Base-by-base conservation (phyloP, 805 yeast species). In the Komagataella pastoris region DNA sequence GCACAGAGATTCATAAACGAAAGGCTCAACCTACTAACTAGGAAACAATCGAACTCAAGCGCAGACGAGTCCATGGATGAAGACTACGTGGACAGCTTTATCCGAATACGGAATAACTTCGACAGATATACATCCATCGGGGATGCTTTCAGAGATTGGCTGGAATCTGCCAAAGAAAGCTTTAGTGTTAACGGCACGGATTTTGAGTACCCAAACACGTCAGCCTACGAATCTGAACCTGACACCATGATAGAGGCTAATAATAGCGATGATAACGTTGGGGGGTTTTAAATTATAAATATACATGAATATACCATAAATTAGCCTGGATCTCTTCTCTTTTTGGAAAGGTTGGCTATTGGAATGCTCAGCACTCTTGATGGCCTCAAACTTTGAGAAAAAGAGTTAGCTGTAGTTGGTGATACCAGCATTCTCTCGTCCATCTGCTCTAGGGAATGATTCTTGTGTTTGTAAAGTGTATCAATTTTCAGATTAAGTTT, bases 131-230 rank as follows among this genome's bases (percentile, higher is more conserved):
- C 67, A 1, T 56, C 63, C 12, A 58, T 66, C 8, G 55, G 68
- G 21, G 70, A 66, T 40, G 70, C 70, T 1, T 65, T 66, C 52
- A 65, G 58, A 51, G 70, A 66, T 53, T 66, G 70, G 70, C 43
- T 66, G 21, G 59, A 54, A 52, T 53, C 56, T 3, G 52, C 60
- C 7, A 55, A 49, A 44, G 53, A 51, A 45, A 55, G 53, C 46
- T 46, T 50, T 17, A 24, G 36, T 6, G 18, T 17, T 4, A 17
- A 12, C 43, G 48, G 30, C 14, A 30, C 40, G 14, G 40, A 30
- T 30, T 8, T 10, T 14, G 40, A 30, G 40, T 30, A 30, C 40
- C 40, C 40, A 14, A 30, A 30, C 40, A 30, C 40, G 6, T 30
- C 40, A 8, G 14, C 12, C n/a, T 30, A 30, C 40, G 40, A 30